Conservation (phyloP, 768 basidiomycete species). For the Rhodotorula paludigena region DNA sequence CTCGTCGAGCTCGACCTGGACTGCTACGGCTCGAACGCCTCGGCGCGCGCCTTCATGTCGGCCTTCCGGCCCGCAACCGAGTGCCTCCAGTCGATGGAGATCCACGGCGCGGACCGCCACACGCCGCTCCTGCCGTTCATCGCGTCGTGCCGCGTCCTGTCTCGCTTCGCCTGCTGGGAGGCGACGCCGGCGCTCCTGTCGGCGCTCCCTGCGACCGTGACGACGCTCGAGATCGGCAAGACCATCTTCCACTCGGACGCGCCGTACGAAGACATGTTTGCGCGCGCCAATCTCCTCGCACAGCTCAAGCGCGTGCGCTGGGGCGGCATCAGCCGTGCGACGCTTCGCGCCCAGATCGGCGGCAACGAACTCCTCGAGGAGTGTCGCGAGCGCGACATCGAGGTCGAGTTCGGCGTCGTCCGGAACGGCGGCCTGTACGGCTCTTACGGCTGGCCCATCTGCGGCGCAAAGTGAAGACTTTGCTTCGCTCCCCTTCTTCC, state of each 20-base stretch:
- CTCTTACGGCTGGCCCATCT: background rate
- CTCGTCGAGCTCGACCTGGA: slow-evolving; percentile 21
- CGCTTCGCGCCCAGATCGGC: slow-evolving; percentile 17
- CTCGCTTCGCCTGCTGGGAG: slow-evolving; percentile 17
- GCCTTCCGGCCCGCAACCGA: background rate
- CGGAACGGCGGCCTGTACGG: background rate
- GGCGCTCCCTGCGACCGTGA: background rate
- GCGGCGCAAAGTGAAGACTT: no score
- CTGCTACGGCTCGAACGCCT: slow-evolving; percentile 5
- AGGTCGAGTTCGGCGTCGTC: slow-evolving; percentile 11
- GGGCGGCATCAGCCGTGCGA: slow-evolving; percentile 18
- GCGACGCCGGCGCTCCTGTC: background rate
- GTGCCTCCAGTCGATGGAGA: background rate
- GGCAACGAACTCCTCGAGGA: slow-evolving; percentile 9
- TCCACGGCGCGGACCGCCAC: slow-evolving; percentile 14
- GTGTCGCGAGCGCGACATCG: slow-evolving; percentile 7
- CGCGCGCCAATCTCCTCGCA: background rate
- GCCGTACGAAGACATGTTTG: slow-evolving; percentile 5
- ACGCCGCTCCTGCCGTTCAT: slow-evolving; percentile 16
- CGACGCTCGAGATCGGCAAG: slow-evolving; percentile 2
- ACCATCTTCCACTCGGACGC: slow-evolving; percentile 9
- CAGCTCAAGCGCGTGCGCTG: background rate
- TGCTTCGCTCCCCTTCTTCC: no score
- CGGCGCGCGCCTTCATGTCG: slow-evolving; percentile 5
- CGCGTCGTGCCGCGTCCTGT: slow-evolving; percentile 2